phyloP scores from a whole-genome alignment of 1,284 basidiomycete genomes.

The Wallemia ichthyophaga region DNA sequence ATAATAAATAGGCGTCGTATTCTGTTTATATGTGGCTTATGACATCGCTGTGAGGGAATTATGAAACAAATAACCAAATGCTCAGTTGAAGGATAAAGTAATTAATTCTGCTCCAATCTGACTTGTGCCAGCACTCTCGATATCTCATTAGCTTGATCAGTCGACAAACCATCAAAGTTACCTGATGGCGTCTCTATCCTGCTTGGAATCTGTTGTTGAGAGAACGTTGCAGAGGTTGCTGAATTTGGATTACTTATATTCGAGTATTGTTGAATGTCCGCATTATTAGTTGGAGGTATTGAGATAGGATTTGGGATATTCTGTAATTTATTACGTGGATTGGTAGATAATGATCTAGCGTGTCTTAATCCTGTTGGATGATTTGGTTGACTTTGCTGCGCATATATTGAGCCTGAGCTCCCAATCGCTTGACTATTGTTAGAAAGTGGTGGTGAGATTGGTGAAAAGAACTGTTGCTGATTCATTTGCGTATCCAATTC shows the following conservation, averaged over 20 bases:
- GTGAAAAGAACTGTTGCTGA: neutral
- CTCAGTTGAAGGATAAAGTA: too few relatives aligned
- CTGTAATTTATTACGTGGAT: neutral
- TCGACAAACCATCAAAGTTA: neutral
- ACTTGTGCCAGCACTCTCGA: neutral
- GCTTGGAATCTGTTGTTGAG: neutral
- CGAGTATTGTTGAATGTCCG: neutral
- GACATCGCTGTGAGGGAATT: neutral
- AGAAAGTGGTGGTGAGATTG: neutral
- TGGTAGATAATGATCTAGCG: neutral
- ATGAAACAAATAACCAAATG: too few relatives aligned
- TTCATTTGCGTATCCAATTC: neutral
- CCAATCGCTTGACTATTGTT: neutral
- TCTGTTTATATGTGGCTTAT: too few relatives aligned
- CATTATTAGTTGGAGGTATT: neutral
- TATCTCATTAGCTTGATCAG: neutral
- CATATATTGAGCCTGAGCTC: neutral
- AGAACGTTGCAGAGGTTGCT: neutral
- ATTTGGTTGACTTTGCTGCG: neutral
- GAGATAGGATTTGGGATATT: slow-evolving; percentile 1
- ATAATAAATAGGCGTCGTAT: too few relatives aligned
- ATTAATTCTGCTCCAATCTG: neutral
- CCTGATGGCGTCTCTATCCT: neutral
- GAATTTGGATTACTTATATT: neutral
- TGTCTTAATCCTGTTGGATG: neutral